phyloP scores from a whole-genome alignment of 1,284 basidiomycete species.

The Papiliotrema laurentii region DNA sequence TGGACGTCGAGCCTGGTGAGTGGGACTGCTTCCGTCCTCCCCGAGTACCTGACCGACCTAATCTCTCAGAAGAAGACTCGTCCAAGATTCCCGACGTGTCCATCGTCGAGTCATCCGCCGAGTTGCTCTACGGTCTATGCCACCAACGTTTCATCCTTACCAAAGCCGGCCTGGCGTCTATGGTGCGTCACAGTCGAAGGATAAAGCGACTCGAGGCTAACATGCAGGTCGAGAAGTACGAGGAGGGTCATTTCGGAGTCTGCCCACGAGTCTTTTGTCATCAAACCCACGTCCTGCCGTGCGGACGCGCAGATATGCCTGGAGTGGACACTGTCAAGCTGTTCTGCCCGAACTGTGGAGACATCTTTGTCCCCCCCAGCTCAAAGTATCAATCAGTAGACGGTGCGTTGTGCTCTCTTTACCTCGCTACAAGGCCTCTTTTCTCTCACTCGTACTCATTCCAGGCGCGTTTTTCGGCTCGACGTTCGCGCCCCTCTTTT shows the following conservation, averaged over 20 bases:
- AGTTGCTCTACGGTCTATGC: conserved; percentile 94
- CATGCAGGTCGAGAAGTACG: conserved; percentile 87
- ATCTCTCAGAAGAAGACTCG: conserved; percentile 88
- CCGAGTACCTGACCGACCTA: background rate
- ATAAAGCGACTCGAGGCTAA: background rate
- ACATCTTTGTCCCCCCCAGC: conserved; percentile 92
- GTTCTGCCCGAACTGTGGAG: conserved; percentile 97
- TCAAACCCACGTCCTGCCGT: conserved; percentile 84
- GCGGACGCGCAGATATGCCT: conserved; percentile 91
- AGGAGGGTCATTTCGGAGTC: conserved; percentile 83
- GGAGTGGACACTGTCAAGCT: conserved; percentile 99
- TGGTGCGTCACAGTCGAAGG: no score
- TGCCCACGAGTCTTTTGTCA: conserved; percentile 96
- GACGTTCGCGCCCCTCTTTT: conserved; percentile 95
- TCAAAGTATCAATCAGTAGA: conserved; percentile 95
- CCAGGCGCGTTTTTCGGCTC: conserved; percentile 98
- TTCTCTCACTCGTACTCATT: conserved; percentile 53
- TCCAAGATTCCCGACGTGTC: conserved; percentile 78
- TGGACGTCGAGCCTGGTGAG: conserved; percentile 97
- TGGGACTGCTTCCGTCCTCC: conserved; percentile 11
- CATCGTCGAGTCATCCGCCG: conserved; percentile 95
- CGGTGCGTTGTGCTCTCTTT: conserved; percentile 55
- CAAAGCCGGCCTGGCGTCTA: conserved; percentile 84
- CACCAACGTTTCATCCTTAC: conserved; percentile 97
- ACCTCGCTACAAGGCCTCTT: conserved; percentile 69